Base-by-base conservation (phyloP, 441 rosid species). In the Theobroma grandiflorum region DNA sequence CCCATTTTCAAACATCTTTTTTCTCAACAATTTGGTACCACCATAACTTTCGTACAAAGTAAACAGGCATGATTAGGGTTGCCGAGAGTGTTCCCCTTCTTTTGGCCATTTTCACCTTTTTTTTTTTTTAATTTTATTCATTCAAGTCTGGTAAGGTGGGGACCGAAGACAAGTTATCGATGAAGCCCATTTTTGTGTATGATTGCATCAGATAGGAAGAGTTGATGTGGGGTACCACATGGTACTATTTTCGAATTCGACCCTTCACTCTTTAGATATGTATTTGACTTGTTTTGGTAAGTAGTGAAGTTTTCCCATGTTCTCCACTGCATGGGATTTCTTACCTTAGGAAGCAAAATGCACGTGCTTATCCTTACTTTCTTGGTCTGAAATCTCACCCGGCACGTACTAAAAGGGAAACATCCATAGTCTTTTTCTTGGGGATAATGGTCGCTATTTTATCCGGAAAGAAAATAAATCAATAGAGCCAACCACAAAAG, bases 11-110 rank as follows among this genome's bases (percentile, higher is more conserved):
- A 53, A 6, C 49, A 45, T 45, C 8, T 45, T 45, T 8, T 45
- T 10, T 10, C 49, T 45, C 49, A 45, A 5, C 8, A 53, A 5
- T 53, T 16, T 50, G 18, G 53, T 50, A 50, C 53, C 12, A 14
- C 53, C 4, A 12, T 14, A 12, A 14, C 14, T 2, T 50, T 14
- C 2, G 3, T 50, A 14, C 2, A 45, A 9, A 26, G 31, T 26
- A 26, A 26, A 45, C 73, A 10, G 15, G 70, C 64, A 73, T 73
- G 77, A 73, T 79, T 43, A 79, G 73, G 35, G 78, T 33, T 50
- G 72, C 45, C 14, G 45, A 43, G 52, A 22, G 74, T 16, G 65
- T 18, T 11, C 20, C 26, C 45, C 35, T 62, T 62, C 58, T 59
- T 8, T 59, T 59, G 37, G 2, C 49, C 49, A 7, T 11, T 31